Base-by-base conservation (phyloP, 495 filamentous ascomycete genomes). In the Xylaria telfairii region DNA sequence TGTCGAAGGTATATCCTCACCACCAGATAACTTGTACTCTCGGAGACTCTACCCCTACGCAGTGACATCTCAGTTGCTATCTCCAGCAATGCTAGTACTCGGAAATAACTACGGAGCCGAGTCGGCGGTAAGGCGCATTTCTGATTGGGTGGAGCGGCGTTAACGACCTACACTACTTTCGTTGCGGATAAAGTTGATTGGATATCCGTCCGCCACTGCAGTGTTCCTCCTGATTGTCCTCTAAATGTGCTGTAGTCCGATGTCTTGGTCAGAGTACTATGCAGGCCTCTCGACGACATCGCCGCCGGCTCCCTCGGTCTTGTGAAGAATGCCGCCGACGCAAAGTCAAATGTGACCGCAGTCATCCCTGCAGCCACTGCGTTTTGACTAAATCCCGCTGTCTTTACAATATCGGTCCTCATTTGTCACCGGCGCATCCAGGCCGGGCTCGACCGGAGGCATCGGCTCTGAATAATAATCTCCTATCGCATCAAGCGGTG, bases 321-420 rank as follows among this genome's bases (percentile, higher is more conserved):
- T 88, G 87, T 69, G 78, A 86, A 24, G 77, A 79, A 9, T 89
- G 86, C 74, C 84, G 87, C 67, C 85, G 87, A 66, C 85, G 87
- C 34, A 90, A 90, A 67, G 76, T 89, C 47, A 86, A 83, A 68
- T 89, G 86, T 74, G 82, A 88, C 54, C 84, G 85, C 41, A 83
- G 81, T 15, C 83, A 81, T 65, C 87, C 86, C 15, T 90, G 87
- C 72, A 68, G 71, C 37, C 71, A 72, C 26, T 72, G 71, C 54
- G 66, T 68, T 34, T 28, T 72, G 32, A 47, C 54, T 13, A 69
- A 61, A 59, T 46, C 24, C 39, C 67, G 15, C 19, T 69, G 67
- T 51, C 41, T 61, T 17, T 69, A 69, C 67, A 28, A 49, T 19
- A 4, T 17, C 53, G 41, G 41, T 26, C 19, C 17, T 49, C 62